Percentiles rank a stretch among this genome's conserved stretches.
phyloP scores from a whole-genome alignment of 2,329 filamentous ascomycete species.

The Calonectria crousiana region DNA sequence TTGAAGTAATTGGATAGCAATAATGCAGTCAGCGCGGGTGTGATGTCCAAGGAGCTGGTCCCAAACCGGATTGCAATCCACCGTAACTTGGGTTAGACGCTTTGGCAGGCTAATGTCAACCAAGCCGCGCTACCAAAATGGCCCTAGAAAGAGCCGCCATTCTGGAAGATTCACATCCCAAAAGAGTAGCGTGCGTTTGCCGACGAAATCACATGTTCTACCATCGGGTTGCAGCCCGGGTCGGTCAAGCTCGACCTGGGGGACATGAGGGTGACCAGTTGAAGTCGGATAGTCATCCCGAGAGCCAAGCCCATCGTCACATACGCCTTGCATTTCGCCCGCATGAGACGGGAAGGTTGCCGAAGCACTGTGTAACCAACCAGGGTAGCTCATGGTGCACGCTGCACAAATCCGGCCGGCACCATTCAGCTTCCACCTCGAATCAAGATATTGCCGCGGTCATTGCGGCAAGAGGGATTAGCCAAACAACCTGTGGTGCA shows the following conservation, averaged over 20 bases:
- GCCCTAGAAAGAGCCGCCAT: conserved; percentile 25
- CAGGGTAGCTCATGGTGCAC: not conserved
- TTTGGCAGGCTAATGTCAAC: conserved; percentile 9
- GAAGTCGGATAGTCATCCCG: conserved; percentile 1
- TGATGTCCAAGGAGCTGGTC: conserved; percentile 2
- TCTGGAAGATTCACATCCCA: conserved; percentile 24
- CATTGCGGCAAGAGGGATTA: not conserved
- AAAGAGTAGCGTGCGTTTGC: conserved; percentile 8
- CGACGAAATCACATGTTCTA: conserved; percentile 16
- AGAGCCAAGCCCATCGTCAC: conserved; percentile 22
- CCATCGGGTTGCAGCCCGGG: conserved; percentile 6
- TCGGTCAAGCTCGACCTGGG: conserved; percentile 11
- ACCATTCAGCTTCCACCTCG: not conserved
- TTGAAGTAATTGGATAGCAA: conserved; percentile 2
- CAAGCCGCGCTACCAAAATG: conserved; percentile 2
- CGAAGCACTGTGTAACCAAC: conserved; percentile 1
- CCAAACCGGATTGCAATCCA: not conserved
- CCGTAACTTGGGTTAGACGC: conserved; percentile 6
- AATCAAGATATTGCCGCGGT: not conserved
- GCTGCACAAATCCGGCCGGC: not conserved
- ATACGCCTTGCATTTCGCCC: conserved; percentile 19
- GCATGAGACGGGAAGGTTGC: conserved; percentile 3
- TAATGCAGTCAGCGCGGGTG: conserved; percentile 9
- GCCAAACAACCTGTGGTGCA: not conserved
- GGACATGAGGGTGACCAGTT: not conserved